Base-by-base conservation (phyloP, 139 green algal species). In the Chlorella ohadii region DNA sequence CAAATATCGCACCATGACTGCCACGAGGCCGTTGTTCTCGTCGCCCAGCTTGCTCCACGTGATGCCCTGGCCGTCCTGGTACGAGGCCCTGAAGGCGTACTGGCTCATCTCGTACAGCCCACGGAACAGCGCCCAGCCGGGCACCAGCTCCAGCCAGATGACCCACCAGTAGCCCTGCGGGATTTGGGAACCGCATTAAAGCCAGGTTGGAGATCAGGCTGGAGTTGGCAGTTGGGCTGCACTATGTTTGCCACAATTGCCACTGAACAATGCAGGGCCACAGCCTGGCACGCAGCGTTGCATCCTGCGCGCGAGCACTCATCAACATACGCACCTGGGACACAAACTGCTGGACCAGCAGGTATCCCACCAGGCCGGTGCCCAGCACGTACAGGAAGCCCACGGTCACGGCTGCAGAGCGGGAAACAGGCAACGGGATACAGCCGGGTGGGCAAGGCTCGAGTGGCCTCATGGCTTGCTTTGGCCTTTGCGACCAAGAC, bases 381-480 rank as follows among this genome's bases (percentile, higher is more conserved):
- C 87, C 93, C 84, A 98, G 94, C 27, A 97, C 89, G 77, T 95
- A 96, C 33, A 98, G 75, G 89, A 94, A 98, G 33, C 89, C 90
- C 11, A 92, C 89, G 31, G 94, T 85, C 33, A 91, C 89, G 68
- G 80, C 70, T 77, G 70, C 70, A n/a, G 6, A 51, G 9, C 9
- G 34, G 1, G 25, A n/a, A n/a, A n/a, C n/a, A n/a, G 20, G 67
- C 31, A 22, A 51, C 6, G 63, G 28, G 31, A 38, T 4, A 9
- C 65, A 72, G 33, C 4, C 31, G 31, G 65, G 17, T 28, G 67
- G 38, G 67, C 63, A 28, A 44, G 65, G 65, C 3, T 44, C 3
- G 64, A 25, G n/a, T n/a, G n/a, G n/a, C n/a, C n/a, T n/a, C n/a
- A n/a, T n/a, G n/a, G n/a, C n/a, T n/a, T n/a, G n/a, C n/a, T n/a